Base-by-base conservation (phyloP, 169 alveolate species). In the Plasmodium chabaudi region DNA sequence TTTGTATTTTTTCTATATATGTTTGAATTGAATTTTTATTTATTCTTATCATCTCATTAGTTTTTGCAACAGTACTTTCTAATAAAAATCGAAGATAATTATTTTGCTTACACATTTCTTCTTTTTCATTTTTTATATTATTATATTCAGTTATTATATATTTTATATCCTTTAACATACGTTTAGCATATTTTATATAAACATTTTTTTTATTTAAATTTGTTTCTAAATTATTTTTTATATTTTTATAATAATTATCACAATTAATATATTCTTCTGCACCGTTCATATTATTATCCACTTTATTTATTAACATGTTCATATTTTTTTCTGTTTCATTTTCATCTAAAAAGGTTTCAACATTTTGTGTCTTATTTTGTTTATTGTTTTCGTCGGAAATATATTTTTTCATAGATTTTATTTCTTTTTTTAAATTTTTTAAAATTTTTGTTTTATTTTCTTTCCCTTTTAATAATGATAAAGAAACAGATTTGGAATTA, bases 1-100 rank as follows among this genome's bases (percentile, higher is more conserved):
- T 79, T 10, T 71, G 74, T 10, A 79, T 79, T 53, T 79, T 79
- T n/a, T 79, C 72, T 10, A 79, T 79, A 79, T 79, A 79, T 17
- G 12, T 7, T 34, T 79, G 65, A 53, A 79, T 65, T 1, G 89
- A 79, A 44, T 55, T 64, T 79, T 79, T 79, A 56, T 79, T 79
- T 17, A 67, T 44, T 61, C 89, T 65, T 2, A 79, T 13, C 47
- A 79, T 69, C 49, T 79, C 84, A 27, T 79, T 79, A 15, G 72
- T 79, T 55, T 79, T 79, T 46, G 39, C 46, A 1, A 79, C 70
- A 9, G 82, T 79, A 15, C 21, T 79, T 59, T 79, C 82, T 44
- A 79, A 27, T 13, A 56, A 21, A 15, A 55, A 55, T 51, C 68
- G 39, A 21, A 79, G n/a, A 25, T 79, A 64, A 1, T 79, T 67